Conservation (phyloP, 805 yeast species). For the Vanderwaltozyma tropicalis region DNA sequence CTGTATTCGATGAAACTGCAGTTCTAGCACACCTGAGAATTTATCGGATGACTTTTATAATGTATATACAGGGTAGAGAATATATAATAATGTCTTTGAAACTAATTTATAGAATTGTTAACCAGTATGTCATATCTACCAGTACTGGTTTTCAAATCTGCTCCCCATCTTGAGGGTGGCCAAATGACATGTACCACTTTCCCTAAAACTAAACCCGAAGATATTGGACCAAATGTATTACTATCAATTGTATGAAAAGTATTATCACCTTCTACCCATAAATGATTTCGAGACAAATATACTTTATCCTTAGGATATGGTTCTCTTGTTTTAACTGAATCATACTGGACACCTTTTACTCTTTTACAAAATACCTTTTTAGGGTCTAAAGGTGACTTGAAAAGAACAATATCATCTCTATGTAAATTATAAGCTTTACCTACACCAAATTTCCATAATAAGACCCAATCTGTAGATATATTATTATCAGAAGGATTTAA, state of each 20-base stretch:
- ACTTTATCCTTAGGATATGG: slow-evolving; percentile 54
- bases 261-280: slow-evolving; percentile 96
- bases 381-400: slow-evolving; percentile 77
- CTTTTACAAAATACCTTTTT: slow-evolving; percentile 68
- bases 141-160: not conserved
- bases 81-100: too few species aligned
- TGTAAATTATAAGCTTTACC: slow-evolving; percentile 37
- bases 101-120: not conserved
- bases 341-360: slow-evolving; percentile 67
- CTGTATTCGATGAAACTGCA: too few species aligned
- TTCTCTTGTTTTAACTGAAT: slow-evolving; percentile 47
- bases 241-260: slow-evolving; percentile 69
- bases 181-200: slow-evolving; percentile 58
- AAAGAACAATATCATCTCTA: slow-evolving; percentile 63
- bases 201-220: slow-evolving; percentile 71
- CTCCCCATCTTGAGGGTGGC: slow-evolving; percentile 53
- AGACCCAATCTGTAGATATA: slow-evolving; percentile 47
- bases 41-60: too few species aligned
- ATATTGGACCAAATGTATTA: slow-evolving; percentile 80
- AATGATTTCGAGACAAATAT: slow-evolving; percentile 63
- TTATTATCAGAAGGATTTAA: slow-evolving; percentile 54
- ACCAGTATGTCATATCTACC: slow-evolving; percentile 1
- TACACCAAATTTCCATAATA: slow-evolving; percentile 56
- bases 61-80: not conserved
- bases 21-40: too few species aligned